Evolutionary conservation across 108 stramenopile species (phyloP), one percentile per base, ranked within the genome.

Genomic region (Fragilaria crotonensis): DNA sequence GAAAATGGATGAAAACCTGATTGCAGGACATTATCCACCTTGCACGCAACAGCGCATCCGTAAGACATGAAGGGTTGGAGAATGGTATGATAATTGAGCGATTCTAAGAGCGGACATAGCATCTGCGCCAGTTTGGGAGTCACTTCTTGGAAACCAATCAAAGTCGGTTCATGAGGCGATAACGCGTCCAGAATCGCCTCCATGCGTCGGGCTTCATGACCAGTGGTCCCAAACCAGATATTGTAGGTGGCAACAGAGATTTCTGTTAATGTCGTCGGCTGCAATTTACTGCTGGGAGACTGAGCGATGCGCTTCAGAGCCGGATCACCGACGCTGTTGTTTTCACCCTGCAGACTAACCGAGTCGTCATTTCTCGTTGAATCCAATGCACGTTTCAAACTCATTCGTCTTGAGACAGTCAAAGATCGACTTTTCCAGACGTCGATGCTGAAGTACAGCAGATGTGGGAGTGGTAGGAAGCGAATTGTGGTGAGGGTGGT

Each of bases 121-220:
- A 56, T 52, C 14, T 27, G 18, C 0, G 52, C 57, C 30, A 84
- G 54, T 4, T 54, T 36, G 1, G 65, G 44, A 11, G 75, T 79
- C 22, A 84, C 55, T 61, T 84, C 83, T 67, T 84, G 83, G 9
- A 84, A 67, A 9, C 83, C 83, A 19, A 84, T 31, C 28, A 84
- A 62, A 28, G 59, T 50, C 14, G 76, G 65, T 18, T 68, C 65
- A 29, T 46, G n/a, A 21, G 27, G 33, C 22, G 46, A n/a, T 0
- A 67, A 30, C 22, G 25, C 45, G 25, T 61, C 54, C 3, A 57
- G 62, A 52, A 82, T 76, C 22, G 76, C 81, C 57, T 54, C 25
- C 81, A 82, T 82, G 19, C 81, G 73, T 59, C 66, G 27, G 14
- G 49, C 27, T 46, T 47, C 60, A 60, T 72, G 58, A 41, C 36